Percentiles rank a stretch among this genome's conserved stretches.
Conservation (phyloP, 2,329 filamentous ascomycete species). For the Chaetoscypha palmicola region DNA sequence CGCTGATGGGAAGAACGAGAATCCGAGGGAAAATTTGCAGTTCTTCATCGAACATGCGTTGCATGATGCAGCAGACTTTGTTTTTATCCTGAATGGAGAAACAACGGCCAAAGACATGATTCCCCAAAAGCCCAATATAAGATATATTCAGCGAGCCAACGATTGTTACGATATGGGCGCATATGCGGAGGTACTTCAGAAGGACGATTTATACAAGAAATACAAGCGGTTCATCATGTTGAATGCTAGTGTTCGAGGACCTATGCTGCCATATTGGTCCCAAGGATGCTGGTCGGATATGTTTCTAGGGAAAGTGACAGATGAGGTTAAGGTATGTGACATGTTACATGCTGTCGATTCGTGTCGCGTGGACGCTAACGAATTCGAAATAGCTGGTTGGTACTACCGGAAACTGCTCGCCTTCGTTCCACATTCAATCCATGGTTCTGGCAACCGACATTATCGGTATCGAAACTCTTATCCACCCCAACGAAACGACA, state of each 20-base stretch:
- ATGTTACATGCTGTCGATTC: too few relatives aligned
- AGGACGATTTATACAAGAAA: constrained; percentile 15
- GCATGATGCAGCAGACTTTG: constrained; percentile 20
- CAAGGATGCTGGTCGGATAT: constrained; percentile 21
- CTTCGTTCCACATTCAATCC: constrained; percentile 19
- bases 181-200: constrained; percentile 16
- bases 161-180: constrained; percentile 23
- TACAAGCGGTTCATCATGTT: constrained; percentile 22
- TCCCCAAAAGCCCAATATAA: constrained; percentile 15
- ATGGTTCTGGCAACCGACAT: constrained; percentile 21
- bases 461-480: constrained; percentile 12
- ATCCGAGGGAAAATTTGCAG: constrained; percentile 17
- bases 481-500: constrained; percentile 7
- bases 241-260: constrained; percentile 23
- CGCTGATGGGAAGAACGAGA: constrained; percentile 10
- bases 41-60: constrained; percentile 22
- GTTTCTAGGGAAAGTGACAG: constrained; percentile 15
- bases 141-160: constrained; percentile 16
- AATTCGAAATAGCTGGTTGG: constrained; percentile 14
- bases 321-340: constrained; percentile 19
- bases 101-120: constrained; percentile 10
- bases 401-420: constrained; percentile 15
- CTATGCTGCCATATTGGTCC: constrained; percentile 19
- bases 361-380: too few relatives aligned
- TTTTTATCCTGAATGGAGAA: constrained; percentile 24